Base-by-base conservation (phyloP, 2,329 filamentous ascomycete species). In the Teratosphaeria zuluensis region DNA sequence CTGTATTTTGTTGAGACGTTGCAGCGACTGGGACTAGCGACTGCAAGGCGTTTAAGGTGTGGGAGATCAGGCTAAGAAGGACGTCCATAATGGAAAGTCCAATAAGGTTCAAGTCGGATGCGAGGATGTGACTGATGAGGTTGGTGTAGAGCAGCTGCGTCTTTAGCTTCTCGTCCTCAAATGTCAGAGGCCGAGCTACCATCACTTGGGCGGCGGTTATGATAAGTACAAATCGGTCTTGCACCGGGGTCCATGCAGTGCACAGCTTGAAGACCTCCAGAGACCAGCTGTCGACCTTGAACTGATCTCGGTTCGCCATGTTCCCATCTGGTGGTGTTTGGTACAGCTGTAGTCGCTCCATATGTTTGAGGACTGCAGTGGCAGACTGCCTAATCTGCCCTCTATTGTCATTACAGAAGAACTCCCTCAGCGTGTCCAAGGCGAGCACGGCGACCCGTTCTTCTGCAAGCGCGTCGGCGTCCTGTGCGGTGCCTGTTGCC, bases 41-140 rank as follows among this genome's bases (percentile, higher is more conserved):
- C 67, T 90, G 88, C 14, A 96, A 80, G 8, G 95, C 77, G 66
- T 85, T 82, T 65, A 90, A 84, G 70, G 92, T 88, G 69, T 95
- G 90, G 63, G 90, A 87, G 63, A 96, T 84, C 14, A 99, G 79
- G 1, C 90, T 88, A 14, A 95, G 79, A 31, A 97, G 78, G 19
- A 97, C 86, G 71, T 99, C 94, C 86, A 97, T 97, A 56, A 97
- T 88, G 70, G 92, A 96, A 53, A 99, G 79, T 1, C 94, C 94
- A 62, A 99, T 96, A 69, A 97, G 81, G 73, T 96, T 97, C 69
- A 95, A 86, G 51, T 92, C 86, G 0, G 92, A 96, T 56, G 88
- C 86, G 53, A 99, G 78, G 9, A 97, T 80, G 62, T 88, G 89
- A 61, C 89, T 85, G 60, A 96, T 84, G 74, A 96, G 85, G 51